A percentile compares a stretch with the other conserved stretches of the same genome.
Conservation (phyloP, 2,329 filamentous ascomycete genomes). For the Fusarium sp. region DNA sequence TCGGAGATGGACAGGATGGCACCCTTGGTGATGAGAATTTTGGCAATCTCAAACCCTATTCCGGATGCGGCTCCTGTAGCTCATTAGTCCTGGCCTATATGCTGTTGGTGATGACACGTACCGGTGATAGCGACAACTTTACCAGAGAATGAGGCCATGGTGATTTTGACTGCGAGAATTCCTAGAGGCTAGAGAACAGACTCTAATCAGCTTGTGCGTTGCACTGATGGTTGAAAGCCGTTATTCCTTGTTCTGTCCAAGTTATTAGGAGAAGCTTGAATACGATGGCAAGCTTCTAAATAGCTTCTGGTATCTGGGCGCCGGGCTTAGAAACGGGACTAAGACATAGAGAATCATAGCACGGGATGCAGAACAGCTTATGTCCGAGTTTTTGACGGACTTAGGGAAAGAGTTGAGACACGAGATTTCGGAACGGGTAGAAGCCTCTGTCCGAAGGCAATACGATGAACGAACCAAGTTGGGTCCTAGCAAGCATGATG, state of each 20-base stretch:
- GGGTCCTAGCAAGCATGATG: neutral
- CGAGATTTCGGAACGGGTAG: neutral
- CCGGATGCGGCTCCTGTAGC: neutral
- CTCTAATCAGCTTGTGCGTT: neutral
- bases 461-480: neutral
- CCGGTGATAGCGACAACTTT: neutral
- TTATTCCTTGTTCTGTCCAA: neutral
- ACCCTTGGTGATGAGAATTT: neutral
- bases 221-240: neutral
- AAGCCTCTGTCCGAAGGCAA: neutral
- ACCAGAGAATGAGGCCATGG: neutral
- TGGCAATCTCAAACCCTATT: neutral
- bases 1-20: neutral
- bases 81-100: neutral
- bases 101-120: neutral
- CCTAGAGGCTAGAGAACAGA: neutral
- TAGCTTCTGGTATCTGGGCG: neutral
- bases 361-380: neutral
- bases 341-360: neutral
- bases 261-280: neutral
- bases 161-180: neutral
- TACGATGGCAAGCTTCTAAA: neutral
- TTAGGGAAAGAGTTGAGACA: neutral
- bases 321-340: neutral
- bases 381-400: neutral